phyloP scores from a whole-genome alignment of 345 rosid genomes.

The Boechera divaricarpa region DNA sequence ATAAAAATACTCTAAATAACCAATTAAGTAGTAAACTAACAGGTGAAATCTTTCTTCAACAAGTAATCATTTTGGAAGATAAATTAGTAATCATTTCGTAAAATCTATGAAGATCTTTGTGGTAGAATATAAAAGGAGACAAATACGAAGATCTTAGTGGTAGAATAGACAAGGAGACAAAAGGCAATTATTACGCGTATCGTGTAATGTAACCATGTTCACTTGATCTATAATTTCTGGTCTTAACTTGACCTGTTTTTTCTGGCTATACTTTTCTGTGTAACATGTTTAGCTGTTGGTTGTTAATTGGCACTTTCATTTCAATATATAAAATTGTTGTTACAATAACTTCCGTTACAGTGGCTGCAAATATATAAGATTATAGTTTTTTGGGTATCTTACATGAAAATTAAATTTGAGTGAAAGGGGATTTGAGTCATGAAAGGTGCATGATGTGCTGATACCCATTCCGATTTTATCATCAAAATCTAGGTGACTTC shows the following conservation, averaged over 20 bases:
- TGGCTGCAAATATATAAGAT: neutral
- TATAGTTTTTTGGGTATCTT: neutral
- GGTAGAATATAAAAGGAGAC: neutral
- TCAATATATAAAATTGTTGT: too few relatives aligned
- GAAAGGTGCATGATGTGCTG: slow-evolving; percentile 6
- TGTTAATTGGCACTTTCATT: neutral
- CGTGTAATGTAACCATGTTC: slow-evolving; percentile 20
- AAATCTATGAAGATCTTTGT: slow-evolving; percentile 38
- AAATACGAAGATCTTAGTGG: too few relatives aligned
- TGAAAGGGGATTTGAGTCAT: neutral
- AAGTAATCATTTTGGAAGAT: slow-evolving; percentile 31
- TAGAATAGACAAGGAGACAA: neutral
- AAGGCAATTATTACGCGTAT: slow-evolving; percentile 34
- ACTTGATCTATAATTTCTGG: neutral
- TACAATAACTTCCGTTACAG: too few relatives aligned
- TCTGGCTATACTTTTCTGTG: neutral
- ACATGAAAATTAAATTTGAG: neutral
- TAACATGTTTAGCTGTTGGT: slow-evolving; percentile 1
- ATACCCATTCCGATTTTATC: slow-evolving; percentile 6
- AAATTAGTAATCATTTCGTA: slow-evolving; percentile 33
- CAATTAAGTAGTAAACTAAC: neutral
- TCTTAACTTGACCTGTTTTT: neutral
- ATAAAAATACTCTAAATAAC: neutral
- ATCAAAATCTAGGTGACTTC: neutral
- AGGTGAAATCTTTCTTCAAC: slow-evolving; percentile 10